Conservation (phyloP, 2,329 filamentous ascomycete species). For the Xylariaceae sp. region DNA sequence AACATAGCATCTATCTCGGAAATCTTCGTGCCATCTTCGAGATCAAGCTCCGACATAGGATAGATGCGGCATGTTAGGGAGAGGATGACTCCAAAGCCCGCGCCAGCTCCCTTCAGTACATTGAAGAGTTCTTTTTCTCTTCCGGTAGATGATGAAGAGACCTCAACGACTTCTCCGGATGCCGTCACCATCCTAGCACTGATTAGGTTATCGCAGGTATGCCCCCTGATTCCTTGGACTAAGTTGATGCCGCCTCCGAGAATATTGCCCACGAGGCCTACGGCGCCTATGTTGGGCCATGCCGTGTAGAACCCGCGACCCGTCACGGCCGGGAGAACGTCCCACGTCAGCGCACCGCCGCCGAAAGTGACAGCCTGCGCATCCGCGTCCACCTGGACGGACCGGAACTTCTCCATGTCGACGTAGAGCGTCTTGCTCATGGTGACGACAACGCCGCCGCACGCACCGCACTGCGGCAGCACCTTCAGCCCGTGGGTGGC, state of each 20-base stretch:
- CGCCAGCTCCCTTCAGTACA: conserved; percentile 1
- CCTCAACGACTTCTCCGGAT: not conserved
- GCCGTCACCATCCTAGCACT: conserved; percentile 3
- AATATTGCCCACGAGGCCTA: conserved; percentile 1
- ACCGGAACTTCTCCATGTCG: conserved; percentile 4
- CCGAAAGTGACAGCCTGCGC: conserved; percentile 2
- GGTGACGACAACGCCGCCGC: conserved; percentile 2
- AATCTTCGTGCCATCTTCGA: not conserved
- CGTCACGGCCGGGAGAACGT: conserved; percentile 2
- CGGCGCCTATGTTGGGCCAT: not conserved
- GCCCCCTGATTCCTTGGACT: not conserved
- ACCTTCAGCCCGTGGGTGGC: conserved; percentile 3
- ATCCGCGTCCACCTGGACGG: conserved; percentile 2
- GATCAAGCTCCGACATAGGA: not conserved
- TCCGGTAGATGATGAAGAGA: not conserved
- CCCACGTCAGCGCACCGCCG: conserved; percentile 3
- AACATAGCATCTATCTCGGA: not conserved
- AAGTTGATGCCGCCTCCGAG: conserved; percentile 1
- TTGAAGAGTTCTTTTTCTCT: conserved; percentile 1
- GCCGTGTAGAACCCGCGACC: conserved; percentile 2
- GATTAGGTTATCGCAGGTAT: conserved; percentile 3
- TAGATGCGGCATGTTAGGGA: conserved; percentile 4
- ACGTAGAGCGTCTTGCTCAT: not conserved
- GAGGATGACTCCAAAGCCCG: conserved; percentile 2
- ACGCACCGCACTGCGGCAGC: conserved; percentile 1